Base-by-base conservation (phyloP, 2,329 filamentous ascomycete genomes). In the Drechslerella coelobrocha region DNA sequence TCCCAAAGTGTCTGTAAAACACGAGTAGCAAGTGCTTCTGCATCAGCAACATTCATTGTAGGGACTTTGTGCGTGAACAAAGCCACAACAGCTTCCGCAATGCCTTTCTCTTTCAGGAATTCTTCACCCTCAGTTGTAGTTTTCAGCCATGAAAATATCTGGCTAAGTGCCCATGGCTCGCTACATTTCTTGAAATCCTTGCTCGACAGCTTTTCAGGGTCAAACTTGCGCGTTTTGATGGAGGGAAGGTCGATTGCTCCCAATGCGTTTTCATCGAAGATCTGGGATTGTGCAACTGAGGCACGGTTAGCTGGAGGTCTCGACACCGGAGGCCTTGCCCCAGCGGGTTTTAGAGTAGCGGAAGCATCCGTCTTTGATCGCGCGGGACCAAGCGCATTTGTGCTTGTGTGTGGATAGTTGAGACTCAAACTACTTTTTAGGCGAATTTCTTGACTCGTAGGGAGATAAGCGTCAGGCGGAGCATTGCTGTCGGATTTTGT, bases 1-100 rank as follows among this genome's bases (percentile, higher is more conserved):
- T 85, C 84, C 73, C 93, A 85, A 90, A 99, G 94, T 50, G 88
- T 85, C 60, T 86, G 83, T 1, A 96, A 87, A 0, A 96, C 90
- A 41, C 86, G 86, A 66, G 86, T 85, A 72, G 90, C 91, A 55
- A 99, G 82, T 0, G 88, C 89, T 78, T 99, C 94, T 0, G 94
- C 94, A 81, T 99, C 95, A 4, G 93, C 92, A 43, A 94, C 93
- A 75, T 99, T 97, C 91, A 99, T 97, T 0, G 92, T 99, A 0
- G 94, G 92, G 0, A 99, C 92, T 79, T 97, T 97, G 79, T 90
- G 86, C 1, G 91, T 96, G 78, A 99, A 97, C 5, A 99, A 82
- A 27, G 88, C 89, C 43, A 96, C 88, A 43, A 99, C 83, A 1
- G 91, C 92, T 74, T 97, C 92, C 66, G 91, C 88, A 55, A 99